Evolutionary conservation across 169 alveolate genomes (phyloP).

Genomic region (Toxoplasma gondii): DNA sequence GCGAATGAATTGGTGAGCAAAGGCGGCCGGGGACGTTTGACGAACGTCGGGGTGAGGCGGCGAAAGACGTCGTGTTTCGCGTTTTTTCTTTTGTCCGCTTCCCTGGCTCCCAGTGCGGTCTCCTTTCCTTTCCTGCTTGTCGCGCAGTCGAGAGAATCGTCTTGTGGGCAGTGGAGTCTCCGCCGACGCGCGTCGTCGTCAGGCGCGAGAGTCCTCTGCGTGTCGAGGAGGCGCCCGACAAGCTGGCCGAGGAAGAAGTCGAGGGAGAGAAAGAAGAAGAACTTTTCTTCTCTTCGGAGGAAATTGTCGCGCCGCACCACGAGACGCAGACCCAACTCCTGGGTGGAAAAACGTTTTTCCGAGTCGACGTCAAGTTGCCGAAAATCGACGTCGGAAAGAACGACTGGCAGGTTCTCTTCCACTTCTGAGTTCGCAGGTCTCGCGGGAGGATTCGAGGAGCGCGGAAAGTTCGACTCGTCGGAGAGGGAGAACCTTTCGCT

Average conservation of each 20-base stretch:
- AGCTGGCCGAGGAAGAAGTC: background rate
- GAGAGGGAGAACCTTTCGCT: background rate
- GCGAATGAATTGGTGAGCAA: too few relatives aligned
- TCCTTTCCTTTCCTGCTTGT: background rate
- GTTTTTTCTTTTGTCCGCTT: background rate
- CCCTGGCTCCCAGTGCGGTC: background rate
- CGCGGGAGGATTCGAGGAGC: background rate
- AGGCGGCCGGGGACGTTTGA: too few relatives aligned
- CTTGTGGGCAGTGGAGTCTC: background rate
- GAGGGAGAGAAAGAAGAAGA: background rate
- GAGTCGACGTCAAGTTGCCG: constrained; percentile 18
- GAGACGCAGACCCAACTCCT: background rate
- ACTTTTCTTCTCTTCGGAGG: background rate
- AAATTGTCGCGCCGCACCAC: constrained; percentile 7
- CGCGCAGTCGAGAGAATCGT: constrained; percentile 16
- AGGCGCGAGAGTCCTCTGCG: background rate
- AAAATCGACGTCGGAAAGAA: background rate
- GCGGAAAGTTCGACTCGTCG: background rate
- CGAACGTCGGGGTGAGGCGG: too few relatives aligned
- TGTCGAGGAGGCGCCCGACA: background rate
- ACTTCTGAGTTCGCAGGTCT: background rate
- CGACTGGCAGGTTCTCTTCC: constrained; percentile 11
- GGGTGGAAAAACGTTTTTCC: background rate
- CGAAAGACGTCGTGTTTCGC: too few relatives aligned
- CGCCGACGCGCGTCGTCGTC: background rate